A percentile compares a stretch with the other conserved stretches of the same genome.
Evolutionary conservation across 2,329 filamentous ascomycete genomes (phyloP).

Genomic region (Teratosphaeria zuluensis): DNA sequence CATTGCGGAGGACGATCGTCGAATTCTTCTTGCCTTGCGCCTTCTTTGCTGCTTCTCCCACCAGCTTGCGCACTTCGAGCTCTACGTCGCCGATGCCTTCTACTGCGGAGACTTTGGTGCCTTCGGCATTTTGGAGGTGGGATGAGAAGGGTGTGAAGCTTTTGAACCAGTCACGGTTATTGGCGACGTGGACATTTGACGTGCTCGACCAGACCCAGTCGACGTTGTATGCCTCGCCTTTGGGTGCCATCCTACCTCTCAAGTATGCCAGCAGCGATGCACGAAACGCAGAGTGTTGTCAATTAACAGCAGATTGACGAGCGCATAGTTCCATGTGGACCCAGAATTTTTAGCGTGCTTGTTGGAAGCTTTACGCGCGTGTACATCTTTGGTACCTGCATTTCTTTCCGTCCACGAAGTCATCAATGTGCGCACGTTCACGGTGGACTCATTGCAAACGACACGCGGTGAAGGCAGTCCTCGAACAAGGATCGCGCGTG

Average conservation of each 20-base stretch:
- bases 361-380: too few species aligned
- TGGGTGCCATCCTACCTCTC: constrained; percentile 18
- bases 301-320: too few species aligned
- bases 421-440: too few species aligned
- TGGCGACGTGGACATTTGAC: constrained; percentile 13
- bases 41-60: constrained; percentile 1
- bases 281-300: background rate
- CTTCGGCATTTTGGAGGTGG: background rate
- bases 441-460: too few species aligned
- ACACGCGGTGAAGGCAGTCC: too few species aligned
- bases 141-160: constrained; percentile 1
- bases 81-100: constrained; percentile 4
- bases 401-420: too few species aligned
- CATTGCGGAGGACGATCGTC: constrained; percentile 7
- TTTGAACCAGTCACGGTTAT: constrained; percentile 13
- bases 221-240: constrained; percentile 7
- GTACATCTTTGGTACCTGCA: too few species aligned
- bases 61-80: constrained; percentile 1
- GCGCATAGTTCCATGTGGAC: too few species aligned
- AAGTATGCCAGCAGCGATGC: too few species aligned
- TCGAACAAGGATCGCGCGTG: too few species aligned
- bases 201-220: constrained; percentile 13
- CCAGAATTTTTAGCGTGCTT: too few species aligned
- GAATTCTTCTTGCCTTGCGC: constrained; percentile 1
- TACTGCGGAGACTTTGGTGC: background rate